Evolutionary conservation across 805 yeast genomes (phyloP), one percentile per base, ranked within the genome.

Genomic region (Wickerhamomyces sydowiorum): DNA sequence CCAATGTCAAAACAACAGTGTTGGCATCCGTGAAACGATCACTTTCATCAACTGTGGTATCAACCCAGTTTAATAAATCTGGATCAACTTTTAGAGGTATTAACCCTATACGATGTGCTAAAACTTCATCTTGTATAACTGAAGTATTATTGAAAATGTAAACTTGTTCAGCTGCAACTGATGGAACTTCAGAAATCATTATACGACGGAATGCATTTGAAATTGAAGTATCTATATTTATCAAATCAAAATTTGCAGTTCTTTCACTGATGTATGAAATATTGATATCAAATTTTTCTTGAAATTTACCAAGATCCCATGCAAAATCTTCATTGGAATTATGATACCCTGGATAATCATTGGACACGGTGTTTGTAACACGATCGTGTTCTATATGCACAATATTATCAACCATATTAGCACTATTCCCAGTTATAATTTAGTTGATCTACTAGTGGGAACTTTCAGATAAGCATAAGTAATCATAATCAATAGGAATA

Each of bases 121-220:
- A 75, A 17, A 93, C 96, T 68, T 93, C 99, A 63, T 93, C 99
- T 64, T 90, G 97, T 49, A 93, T 87, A 38, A 93, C 96, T 1
- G 96, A 87, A 1, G 99, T 93, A 65, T 93, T 93, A 73, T 88
- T 91, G 69, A 85, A 85, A 45, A 93, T 76, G 60, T 82, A 89
- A 15, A 93, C 88, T 48, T 86, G 79, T 64, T 93, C 99, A 19
- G 96, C 85, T 14, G 99, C 98, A 37, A 91, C 95, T 2, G 93
- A 77, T 18, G 99, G 99, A 32, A 93, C 96, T 62, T 93, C 99
- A 1, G 97, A 78, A 42, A 93, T 81, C 98, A 93, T 90, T 54
- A 93, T 86, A 59, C 99, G 83, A 60, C 99, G 82, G 66, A 91
- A 89, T 0, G 99, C 97, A 68, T 93, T 93, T 36, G 98, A 90